Conservation (phyloP, 495 filamentous ascomycete species). For the Penicillium coprophilum region DNA sequence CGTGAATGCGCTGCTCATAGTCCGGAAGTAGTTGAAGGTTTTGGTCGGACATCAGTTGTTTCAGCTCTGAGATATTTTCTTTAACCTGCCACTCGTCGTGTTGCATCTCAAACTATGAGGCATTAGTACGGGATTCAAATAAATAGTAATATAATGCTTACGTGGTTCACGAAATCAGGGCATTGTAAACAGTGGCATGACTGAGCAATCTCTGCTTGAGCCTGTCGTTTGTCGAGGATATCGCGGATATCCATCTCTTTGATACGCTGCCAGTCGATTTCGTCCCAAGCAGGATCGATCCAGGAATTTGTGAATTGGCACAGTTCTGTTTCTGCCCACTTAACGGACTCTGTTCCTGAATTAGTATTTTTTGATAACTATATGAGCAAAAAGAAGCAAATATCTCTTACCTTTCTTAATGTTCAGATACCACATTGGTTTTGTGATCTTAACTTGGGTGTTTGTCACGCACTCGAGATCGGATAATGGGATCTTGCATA, state of each 20-base stretch:
- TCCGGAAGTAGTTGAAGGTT: constrained; percentile 97
- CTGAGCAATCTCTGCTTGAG: constrained; percentile 57
- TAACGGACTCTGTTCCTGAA: constrained; percentile 34
- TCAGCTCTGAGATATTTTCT: constrained; percentile 82
- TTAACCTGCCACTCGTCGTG: constrained; percentile 93
- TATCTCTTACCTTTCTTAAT: constrained; percentile 44
- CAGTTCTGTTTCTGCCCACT: constrained; percentile 60
- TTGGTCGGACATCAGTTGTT: constrained; percentile 88
- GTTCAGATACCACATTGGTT: constrained; percentile 45
- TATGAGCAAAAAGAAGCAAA: not conserved
- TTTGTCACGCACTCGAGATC: constrained; percentile 83
- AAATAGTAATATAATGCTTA: constrained; percentile 42
- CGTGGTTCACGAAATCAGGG: constrained; percentile 78
- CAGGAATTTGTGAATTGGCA: constrained; percentile 64
- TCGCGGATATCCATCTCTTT: constrained; percentile 76
- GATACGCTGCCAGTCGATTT: constrained; percentile 77
- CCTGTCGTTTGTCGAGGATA: constrained; percentile 63
- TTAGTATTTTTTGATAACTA: constrained; percentile 13
- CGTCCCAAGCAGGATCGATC: constrained; percentile 73
- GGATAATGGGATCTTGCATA: constrained; percentile 60
- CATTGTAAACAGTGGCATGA: constrained; percentile 63
- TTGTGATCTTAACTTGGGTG: constrained; percentile 62
- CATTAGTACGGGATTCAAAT: not conserved
- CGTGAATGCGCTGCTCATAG: constrained; percentile 91
- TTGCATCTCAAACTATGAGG: constrained; percentile 74